Evolutionary conservation across 2,329 filamentous ascomycete genomes (phyloP).

Genomic region (Colletotrichum karsti): DNA sequence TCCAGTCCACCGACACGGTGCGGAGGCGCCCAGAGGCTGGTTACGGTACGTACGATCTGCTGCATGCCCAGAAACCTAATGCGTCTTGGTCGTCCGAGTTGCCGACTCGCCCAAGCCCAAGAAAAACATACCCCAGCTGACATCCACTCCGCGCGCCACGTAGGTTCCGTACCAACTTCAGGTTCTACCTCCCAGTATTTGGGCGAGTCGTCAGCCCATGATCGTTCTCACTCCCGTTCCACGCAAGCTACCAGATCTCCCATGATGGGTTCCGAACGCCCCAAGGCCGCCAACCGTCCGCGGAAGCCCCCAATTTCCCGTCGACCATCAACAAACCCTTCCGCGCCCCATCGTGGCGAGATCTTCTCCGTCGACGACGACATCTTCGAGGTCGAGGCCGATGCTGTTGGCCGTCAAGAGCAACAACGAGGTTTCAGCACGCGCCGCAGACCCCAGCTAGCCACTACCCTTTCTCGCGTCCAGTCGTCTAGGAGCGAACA

Average conservation of each 20-base stretch:
- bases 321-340: conserved; percentile 75
- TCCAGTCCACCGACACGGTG: conserved; percentile 68
- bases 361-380: conserved; percentile 94
- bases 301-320: conserved; percentile 79
- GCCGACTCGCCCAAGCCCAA: conserved; percentile 17
- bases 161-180: conserved; percentile 30
- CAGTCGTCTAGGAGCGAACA: conserved; percentile 47
- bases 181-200: conserved; percentile 34
- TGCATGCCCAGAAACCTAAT: conserved; percentile 27
- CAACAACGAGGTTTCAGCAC: conserved; percentile 37
- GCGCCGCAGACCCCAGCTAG: conserved; percentile 44
- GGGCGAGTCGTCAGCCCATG: conserved; percentile 46
- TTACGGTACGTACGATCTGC: conserved; percentile 59
- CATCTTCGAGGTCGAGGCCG: conserved; percentile 79
- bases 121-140: conserved; percentile 23
- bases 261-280: conserved; percentile 55
- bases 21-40: conserved; percentile 63
- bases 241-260: conserved; percentile 52
- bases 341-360: conserved; percentile 81
- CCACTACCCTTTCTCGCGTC: conserved; percentile 48
- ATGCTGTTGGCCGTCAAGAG: conserved; percentile 57
- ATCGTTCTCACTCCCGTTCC: conserved; percentile 46
- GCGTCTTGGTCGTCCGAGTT: conserved; percentile 23
- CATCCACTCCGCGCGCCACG: conserved; percentile 9
- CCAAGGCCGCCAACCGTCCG: conserved; percentile 58